phyloP scores from a whole-genome alignment of 176 grass and related monocot species.

The Bothriochloa decipiens region DNA sequence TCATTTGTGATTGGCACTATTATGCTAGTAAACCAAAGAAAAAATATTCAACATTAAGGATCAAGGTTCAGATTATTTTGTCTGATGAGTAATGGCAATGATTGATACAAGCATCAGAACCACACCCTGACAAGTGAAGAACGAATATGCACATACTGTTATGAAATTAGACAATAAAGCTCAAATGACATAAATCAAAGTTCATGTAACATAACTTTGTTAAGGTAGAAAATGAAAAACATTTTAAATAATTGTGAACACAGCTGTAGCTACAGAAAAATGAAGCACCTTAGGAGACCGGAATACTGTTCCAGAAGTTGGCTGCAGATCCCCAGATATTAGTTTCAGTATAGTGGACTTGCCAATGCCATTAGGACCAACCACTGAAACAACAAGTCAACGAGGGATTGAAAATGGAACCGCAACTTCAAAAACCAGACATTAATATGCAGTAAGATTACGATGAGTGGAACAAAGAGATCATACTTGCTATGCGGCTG shows the following conservation, averaged over 20 bases:
- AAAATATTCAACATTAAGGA: background rate
- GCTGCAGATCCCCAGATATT: constrained; percentile 95
- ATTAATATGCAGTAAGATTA: constrained; percentile 13
- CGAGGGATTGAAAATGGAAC: constrained; percentile 13
- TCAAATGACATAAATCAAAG: constrained; percentile 1
- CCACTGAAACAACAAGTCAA: constrained; percentile 68
- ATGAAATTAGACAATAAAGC: background rate
- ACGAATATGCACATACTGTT: background rate
- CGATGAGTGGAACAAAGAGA: constrained; percentile 10
- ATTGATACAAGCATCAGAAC: constrained; percentile 22
- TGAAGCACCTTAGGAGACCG: constrained; percentile 82
- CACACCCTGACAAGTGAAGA: background rate
- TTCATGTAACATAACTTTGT: background rate
- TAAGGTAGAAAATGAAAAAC: background rate
- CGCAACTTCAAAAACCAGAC: background rate
- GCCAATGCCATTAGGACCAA: constrained; percentile 97
- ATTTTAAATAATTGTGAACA: background rate
- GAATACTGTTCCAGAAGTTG: constrained; percentile 94
- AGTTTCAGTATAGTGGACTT: constrained; percentile 98
- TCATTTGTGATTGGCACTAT: background rate
- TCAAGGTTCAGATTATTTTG: background rate
- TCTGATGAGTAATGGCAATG: background rate
- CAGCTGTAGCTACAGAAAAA: constrained; percentile 9
- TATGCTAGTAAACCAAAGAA: background rate
- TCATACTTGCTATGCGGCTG: constrained; percentile 94